These are phyloP conservation scores for Colletotrichum limetticola DNA, from an alignment of 2,329 filamentous ascomycete species.

Conservation along the genomic window DNA sequence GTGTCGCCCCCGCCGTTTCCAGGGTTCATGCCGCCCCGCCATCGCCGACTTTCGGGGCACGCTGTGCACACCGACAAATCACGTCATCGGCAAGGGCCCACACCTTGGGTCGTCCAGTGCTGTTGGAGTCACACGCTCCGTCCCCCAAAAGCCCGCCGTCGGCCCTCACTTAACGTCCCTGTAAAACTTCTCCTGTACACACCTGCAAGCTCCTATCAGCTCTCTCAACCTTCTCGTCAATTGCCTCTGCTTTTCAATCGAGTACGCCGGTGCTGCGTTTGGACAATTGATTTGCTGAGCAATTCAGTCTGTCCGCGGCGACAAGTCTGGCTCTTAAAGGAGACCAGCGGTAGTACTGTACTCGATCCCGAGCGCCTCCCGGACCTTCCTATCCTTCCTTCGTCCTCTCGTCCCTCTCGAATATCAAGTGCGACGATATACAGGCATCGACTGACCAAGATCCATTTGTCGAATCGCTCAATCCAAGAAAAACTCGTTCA, in stretches of 20 bases:
- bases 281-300: slow-evolving; percentile 35
- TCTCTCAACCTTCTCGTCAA: neutral
- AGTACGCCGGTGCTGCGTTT: slow-evolving; percentile 37
- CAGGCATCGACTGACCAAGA: neutral
- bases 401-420: neutral
- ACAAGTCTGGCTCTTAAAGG: slow-evolving; percentile 37
- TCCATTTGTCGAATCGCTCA: neutral
- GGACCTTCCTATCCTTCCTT: neutral
- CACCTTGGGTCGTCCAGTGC: slow-evolving; percentile 2
- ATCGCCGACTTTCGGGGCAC: slow-evolving; percentile 31
- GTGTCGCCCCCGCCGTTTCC: neutral
- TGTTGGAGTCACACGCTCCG: slow-evolving; percentile 8
- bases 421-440: neutral
- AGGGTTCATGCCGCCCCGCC: slow-evolving; percentile 14
- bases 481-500: neutral
- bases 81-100: slow-evolving; percentile 32
- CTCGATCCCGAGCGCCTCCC: slow-evolving; percentile 13
- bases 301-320: slow-evolving; percentile 36
- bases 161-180: slow-evolving; percentile 11
- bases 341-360: slow-evolving; percentile 37
- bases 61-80: slow-evolving; percentile 30
- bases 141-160: slow-evolving; percentile 28
- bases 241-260: slow-evolving; percentile 26
- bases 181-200: slow-evolving; percentile 11
- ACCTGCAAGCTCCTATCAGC: neutral